These are phyloP conservation scores for Alternaria triticimaculans DNA, from an alignment of 2,329 filamentous ascomycete species.

Conservation along the genomic window DNA sequence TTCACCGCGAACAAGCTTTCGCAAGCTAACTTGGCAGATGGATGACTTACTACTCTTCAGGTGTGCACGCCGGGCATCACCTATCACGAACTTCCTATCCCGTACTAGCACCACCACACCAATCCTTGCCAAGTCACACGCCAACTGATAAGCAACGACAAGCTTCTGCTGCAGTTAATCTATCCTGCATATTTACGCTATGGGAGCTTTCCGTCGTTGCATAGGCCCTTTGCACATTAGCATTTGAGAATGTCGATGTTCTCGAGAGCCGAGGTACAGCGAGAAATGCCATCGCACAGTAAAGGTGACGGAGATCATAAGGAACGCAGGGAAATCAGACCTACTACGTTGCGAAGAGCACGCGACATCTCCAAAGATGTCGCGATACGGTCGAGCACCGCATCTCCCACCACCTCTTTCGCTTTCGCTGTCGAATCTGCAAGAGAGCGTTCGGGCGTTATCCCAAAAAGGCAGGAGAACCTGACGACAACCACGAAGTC, in stretches of 20 bases:
- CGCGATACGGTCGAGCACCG: not conserved
- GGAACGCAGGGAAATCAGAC: not conserved
- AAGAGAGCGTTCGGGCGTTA: not conserved
- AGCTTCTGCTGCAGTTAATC: slow-evolving; percentile 5
- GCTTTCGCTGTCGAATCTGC: not conserved
- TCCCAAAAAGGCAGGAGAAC: slow-evolving; percentile 1
- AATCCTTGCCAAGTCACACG: slow-evolving; percentile 7
- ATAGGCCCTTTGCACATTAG: not conserved
- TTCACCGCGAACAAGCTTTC: not conserved
- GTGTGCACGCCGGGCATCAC: not conserved
- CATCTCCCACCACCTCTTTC: not conserved
- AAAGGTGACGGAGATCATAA: not conserved
- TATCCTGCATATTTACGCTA: not conserved
- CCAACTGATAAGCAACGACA: slow-evolving; percentile 10
- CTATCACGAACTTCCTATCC: slow-evolving; percentile 5
- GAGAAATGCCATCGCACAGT: not conserved
- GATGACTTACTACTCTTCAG: not conserved
- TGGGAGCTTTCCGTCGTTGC: not conserved
- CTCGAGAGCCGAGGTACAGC: not conserved
- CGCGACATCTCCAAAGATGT: no score
- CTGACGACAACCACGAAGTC: not conserved
- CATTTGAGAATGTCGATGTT: not conserved
- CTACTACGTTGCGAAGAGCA: not conserved
- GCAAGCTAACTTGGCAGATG: not conserved
- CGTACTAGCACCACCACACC: not conserved